Evolutionary conservation across 352 stramenopile species (phyloP), one percentile per base, ranked within the genome.

Genomic region (Phytopythium mirpurense): DNA sequence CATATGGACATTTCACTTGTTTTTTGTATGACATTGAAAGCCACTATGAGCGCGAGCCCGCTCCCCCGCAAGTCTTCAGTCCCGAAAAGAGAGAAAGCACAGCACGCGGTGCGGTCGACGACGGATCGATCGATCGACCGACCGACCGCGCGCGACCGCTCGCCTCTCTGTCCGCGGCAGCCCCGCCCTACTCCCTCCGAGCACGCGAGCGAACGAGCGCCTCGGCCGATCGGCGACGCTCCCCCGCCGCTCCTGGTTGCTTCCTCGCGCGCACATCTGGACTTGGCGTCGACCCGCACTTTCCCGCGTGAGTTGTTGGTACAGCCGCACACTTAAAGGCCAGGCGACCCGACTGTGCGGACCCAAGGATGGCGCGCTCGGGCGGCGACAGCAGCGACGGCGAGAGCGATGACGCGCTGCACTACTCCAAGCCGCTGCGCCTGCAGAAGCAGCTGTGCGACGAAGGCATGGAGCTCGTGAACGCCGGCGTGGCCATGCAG

Each of bases 361-460:
- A n/a, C n/a, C n/a, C n/a, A 49, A 74, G 36, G 48, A 76, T 79
- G 69, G 66, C 63, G 66, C 69, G 66, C 59, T 76, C 66, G 21
- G 63, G 68, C 54, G 56, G 59, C 51, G 65, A 72, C 47, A 58
- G 41, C 31, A 82, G 70, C 51, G 78, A 73, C 37, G 63, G 57
- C 19, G 78, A 87, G 32, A 88, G 72, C 57, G 76, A 88, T 68
- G 78, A 88, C 59, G 62, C 60, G 29, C 57, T 73, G 59, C 70
- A 81, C 62, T 68, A 72, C 51, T 86, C 70, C 63, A 76, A 79
- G 64, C 66, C 62, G 47, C 59, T 93, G 46, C 61, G 69, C 27
- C 73, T 76, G 62, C 83, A 93, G 64, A 88, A 89, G 62, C 73
- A 81, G 48, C 63, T 91, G 43, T 93, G 83, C 56, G 78, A 90